phyloP scores from a whole-genome alignment of 257 asterid species.

The Penstemon barbatus region DNA sequence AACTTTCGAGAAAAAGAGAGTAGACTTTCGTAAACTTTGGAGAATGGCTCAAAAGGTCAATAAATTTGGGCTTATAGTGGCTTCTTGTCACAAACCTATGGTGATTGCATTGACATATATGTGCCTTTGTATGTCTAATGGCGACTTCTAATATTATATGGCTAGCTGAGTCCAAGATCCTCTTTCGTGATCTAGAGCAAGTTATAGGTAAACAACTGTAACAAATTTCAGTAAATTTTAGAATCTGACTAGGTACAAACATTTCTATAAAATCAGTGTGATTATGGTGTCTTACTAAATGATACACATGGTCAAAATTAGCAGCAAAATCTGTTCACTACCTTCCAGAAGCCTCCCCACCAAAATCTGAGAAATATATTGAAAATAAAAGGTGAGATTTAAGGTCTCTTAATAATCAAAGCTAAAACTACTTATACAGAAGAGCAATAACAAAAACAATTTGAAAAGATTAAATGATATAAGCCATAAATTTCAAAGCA shows the following conservation, averaged over 20 bases:
- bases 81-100: neutral
- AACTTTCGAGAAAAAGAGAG: too few species aligned
- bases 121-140: neutral
- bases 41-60: neutral
- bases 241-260: too few species aligned
- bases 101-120: too few species aligned
- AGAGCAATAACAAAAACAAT: neutral
- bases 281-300: too few species aligned
- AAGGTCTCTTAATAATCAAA: conserved; percentile 18
- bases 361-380: conserved; percentile 68
- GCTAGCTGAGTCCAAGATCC: conserved; percentile 8
- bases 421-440: neutral
- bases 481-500: conserved; percentile 5
- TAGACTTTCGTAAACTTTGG: neutral
- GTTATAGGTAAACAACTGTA: neutral
- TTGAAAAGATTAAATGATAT: conserved; percentile 17
- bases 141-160: neutral
- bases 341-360: conserved; percentile 99
- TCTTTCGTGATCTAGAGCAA: conserved; percentile 7
- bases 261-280: too few species aligned
- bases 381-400: conserved; percentile 25
- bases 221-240: too few species aligned
- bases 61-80: conserved; percentile 19
- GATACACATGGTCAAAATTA: neutral
- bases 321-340: conserved; percentile 32